These are phyloP conservation scores for Pseudoscleropodium purum DNA, from an alignment of 225 moss, liverwort and hornwort species.

Conservation along the genomic window DNA sequence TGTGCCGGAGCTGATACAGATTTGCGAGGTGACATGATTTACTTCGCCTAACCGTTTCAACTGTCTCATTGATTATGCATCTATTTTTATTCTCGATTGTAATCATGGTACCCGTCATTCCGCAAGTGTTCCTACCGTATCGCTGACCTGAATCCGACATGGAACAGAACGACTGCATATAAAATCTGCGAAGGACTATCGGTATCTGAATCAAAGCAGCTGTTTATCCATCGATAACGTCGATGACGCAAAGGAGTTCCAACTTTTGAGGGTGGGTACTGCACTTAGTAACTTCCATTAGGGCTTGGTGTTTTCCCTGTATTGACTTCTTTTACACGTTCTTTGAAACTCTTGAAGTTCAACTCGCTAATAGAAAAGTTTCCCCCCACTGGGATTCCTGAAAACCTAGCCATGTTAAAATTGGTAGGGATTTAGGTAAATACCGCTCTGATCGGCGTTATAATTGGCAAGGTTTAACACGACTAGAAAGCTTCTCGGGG, in stretches of 20 bases:
- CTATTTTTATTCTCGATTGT: neutral
- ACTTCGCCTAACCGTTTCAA: neutral
- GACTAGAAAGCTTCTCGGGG: neutral
- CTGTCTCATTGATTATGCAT: neutral
- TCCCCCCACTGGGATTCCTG: too few species aligned
- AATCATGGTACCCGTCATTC: neutral
- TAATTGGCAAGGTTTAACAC: neutral
- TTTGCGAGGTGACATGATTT: constrained; percentile 50
- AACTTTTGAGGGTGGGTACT: constrained; percentile 53
- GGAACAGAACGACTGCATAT: constrained; percentile 70
- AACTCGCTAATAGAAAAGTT: neutral
- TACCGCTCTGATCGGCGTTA: neutral
- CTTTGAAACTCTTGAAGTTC: neutral
- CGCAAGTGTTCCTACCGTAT: neutral
- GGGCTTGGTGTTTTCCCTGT: neutral
- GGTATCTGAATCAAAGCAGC: constrained; percentile 82
- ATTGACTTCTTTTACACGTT: neutral
- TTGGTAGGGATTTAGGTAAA: neutral
- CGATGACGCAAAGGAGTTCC: constrained; percentile 71
- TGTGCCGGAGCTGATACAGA: constrained; percentile 78
- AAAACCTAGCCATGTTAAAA: too few species aligned
- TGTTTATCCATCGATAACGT: constrained; percentile 83
- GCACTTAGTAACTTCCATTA: neutral
- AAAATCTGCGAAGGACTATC: constrained; percentile 64
- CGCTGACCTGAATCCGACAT: neutral